Evolutionary conservation across 129 eudicot species (phyloP), one percentile per base, ranked within the genome.

Genomic region (Cynara cardunculus): DNA sequence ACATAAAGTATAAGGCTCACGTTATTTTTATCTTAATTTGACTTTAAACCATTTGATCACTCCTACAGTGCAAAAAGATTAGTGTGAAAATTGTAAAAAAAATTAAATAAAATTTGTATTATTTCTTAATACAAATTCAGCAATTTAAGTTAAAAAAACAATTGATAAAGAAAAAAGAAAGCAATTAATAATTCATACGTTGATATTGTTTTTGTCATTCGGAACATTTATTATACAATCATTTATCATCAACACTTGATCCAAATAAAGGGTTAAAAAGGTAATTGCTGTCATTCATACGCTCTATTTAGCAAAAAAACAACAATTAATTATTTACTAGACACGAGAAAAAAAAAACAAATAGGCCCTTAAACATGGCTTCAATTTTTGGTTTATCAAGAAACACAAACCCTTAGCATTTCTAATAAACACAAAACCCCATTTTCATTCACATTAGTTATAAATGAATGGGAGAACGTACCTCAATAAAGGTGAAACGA

Each of bases 401-500:
- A 19, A 56, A 56, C 65, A 56, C 24, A 5, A 18, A 41, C 16
- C 11, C 13, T 41, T 41, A 41, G 53, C 53, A 41, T 41, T 41
- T 41, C 18, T 41, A 41, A 41, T 41, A 16, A 71, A 32, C 70
- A 70, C 12, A 31, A 53, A 49, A 80, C 30, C 21, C 13, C 71
- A 12, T 72, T 72, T 62, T 72, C 44, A 34, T 72, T 73, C 46
- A 66, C 18, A 26, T 39, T 64, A 35, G 4, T 76, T 32, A 11
- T 13, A 11, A 53, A n/a, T 75, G 30, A 74, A 28, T 22, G 44
- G 41, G 72, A 76, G 72, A 69, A 35, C 41, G 65, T 89, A 90
- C 99, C 99, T 95, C 44, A 86, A 82, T 89, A 94, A 85, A 72
- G 99, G 97, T 49, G 99, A 95, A 53, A 84, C 88, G 35, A 95